Percentiles rank a stretch among this genome's conserved stretches.
Conservation (phyloP, 164 flowering plant species). For the Vitis amurensis region DNA sequence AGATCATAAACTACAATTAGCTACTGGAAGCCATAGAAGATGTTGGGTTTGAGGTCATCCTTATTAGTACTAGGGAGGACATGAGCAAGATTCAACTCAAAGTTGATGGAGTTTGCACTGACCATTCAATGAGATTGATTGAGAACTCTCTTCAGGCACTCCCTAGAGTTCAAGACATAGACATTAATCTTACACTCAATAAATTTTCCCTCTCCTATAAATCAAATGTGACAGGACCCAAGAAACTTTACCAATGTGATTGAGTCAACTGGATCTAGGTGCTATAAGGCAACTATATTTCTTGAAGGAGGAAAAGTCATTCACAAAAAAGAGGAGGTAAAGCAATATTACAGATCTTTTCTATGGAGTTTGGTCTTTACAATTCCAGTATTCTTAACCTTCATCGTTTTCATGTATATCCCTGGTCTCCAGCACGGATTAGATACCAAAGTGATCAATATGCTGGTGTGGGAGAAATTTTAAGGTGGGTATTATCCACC, state of each 20-base stretch:
- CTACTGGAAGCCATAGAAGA: too few species aligned
- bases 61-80: too few species aligned
- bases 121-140: too few species aligned
- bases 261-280: slow-evolving; percentile 55
- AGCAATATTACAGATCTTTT: slow-evolving; percentile 32
- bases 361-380: slow-evolving; percentile 48
- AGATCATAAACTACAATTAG: too few species aligned
- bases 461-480: too few species aligned
- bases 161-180: slow-evolving; percentile 61
- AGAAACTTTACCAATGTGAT: slow-evolving; percentile 66
- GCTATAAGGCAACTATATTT: slow-evolving; percentile 53
- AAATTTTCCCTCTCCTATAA: slow-evolving; percentile 66
- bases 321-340: slow-evolving; percentile 54
- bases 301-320: slow-evolving; percentile 55
- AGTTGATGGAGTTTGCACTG: too few species aligned
- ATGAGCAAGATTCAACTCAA: too few species aligned
- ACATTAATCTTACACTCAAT: slow-evolving; percentile 30
- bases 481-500: too few species aligned
- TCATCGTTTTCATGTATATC: slow-evolving; percentile 85
- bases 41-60: too few species aligned
- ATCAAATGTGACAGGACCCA: slow-evolving; percentile 72
- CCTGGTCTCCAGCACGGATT: slow-evolving; percentile 51
- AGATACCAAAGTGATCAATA: slow-evolving; percentile 33
- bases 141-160: too few species aligned
- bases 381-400: slow-evolving; percentile 65